Conservation (phyloP, 2,329 filamentous ascomycete genomes). For the Clonostachys sp. region DNA sequence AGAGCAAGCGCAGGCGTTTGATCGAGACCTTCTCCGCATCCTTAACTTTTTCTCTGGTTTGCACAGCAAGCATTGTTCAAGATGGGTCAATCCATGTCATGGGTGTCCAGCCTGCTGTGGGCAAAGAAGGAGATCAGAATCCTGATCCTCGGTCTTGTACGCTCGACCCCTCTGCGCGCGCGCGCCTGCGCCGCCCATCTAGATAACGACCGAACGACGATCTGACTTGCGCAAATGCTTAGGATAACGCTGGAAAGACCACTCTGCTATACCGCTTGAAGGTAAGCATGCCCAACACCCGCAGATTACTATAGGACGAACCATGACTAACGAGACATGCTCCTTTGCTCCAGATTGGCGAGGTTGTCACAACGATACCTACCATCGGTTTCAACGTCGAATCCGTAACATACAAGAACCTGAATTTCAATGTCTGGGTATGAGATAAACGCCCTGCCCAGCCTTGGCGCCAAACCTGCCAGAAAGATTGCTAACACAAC, state of each 20-base stretch:
- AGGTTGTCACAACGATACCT: conserved; percentile 97
- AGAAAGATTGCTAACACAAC: background rate
- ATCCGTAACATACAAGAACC: conserved; percentile 95
- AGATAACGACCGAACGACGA: background rate
- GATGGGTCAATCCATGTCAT: conserved; percentile 63
- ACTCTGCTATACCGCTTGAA: conserved; percentile 94
- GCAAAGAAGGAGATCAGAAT: conserved; percentile 98
- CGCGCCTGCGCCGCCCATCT: background rate
- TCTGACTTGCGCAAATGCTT: conserved; percentile 1
- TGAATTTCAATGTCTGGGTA: conserved; percentile 99
- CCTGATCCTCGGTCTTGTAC: conserved; percentile 86
- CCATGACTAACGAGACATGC: background rate
- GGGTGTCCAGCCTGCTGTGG: conserved; percentile 73
- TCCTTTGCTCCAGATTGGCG: conserved; percentile 77
- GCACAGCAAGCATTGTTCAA: conserved; percentile 16
- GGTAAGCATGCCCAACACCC: conserved; percentile 39
- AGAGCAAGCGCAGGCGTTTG: too few species aligned
- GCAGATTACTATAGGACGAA: background rate
- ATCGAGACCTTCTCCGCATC: too few species aligned
- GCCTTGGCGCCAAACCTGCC: background rate
- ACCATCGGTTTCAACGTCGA: conserved; percentile 99
- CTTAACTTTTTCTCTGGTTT: too few species aligned
- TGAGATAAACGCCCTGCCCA: conserved; percentile 16
- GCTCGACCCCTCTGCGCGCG: background rate
- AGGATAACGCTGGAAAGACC: conserved; percentile 99